These are phyloP conservation scores for Citeromyces matritensis DNA, from an alignment of 805 yeast species.

Conservation along the genomic window DNA sequence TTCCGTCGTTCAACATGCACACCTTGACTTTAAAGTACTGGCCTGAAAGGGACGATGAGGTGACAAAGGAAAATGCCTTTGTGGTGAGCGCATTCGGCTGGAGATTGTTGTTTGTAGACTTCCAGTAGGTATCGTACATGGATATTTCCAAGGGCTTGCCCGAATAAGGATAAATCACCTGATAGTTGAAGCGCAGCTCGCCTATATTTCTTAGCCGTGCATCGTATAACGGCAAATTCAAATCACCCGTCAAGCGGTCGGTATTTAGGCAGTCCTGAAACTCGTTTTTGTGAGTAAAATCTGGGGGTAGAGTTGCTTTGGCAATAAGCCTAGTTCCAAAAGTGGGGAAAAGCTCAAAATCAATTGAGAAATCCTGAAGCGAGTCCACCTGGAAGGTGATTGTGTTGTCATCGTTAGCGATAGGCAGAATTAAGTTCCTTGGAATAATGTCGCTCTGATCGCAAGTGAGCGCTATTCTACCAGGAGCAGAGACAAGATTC, in stretches of 20 bases:
- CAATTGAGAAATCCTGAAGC: slow-evolving; percentile 59
- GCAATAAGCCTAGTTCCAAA: slow-evolving; percentile 90
- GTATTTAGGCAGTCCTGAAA: slow-evolving; percentile 20
- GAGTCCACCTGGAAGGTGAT: slow-evolving; percentile 75
- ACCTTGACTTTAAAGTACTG: slow-evolving; percentile 58
- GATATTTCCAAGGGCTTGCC: slow-evolving; percentile 79
- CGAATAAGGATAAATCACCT: slow-evolving; percentile 77
- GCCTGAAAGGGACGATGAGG: slow-evolving; percentile 83
- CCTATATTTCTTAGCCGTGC: slow-evolving; percentile 73
- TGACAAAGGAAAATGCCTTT: slow-evolving; percentile 52
- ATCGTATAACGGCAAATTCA: slow-evolving; percentile 66
- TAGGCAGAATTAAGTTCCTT: slow-evolving; percentile 68
- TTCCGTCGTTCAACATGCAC: slow-evolving; percentile 66
- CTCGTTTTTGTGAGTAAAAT: slow-evolving; percentile 19
- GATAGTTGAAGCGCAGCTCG: slow-evolving; percentile 59
- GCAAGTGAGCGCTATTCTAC: slow-evolving; percentile 73
- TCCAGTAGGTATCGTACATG: slow-evolving; percentile 95
- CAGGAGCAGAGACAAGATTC: slow-evolving; percentile 38
- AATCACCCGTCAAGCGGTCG: no score
- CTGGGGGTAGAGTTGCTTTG: slow-evolving; percentile 67
- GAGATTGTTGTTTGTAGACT: slow-evolving; percentile 50
- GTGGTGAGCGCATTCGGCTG: slow-evolving; percentile 8
- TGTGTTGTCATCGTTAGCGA: slow-evolving; percentile 46
- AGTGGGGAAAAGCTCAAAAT: slow-evolving; percentile 84
- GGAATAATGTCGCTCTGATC: slow-evolving; percentile 73